Evolutionary conservation across 345 rosid genomes (phyloP), one percentile per base, ranked within the genome.

Genomic region (Rhizophora mangle): DNA sequence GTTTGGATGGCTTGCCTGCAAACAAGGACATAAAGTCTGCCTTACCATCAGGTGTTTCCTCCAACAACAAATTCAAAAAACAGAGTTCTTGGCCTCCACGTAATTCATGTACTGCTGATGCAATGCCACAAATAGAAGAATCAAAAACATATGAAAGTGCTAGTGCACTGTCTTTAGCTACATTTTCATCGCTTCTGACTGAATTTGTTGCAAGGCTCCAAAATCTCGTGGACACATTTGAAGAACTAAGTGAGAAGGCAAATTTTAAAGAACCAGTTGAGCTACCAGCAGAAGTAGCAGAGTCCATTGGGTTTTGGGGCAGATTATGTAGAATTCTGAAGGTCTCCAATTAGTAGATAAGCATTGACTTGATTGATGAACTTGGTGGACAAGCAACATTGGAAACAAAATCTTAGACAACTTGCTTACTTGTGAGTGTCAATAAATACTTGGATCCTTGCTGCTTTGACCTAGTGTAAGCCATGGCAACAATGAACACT

Each of bases 201-300:
- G 98, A 93, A 74, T 91, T 91, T 22, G 95, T 94, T 8, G 97
- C 98, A 49, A 80, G 97, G 85, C 82, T 91, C 60, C 85, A 89
- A 67, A 84, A 89, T 46, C 80, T 94, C 18, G 96, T 89, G 0
- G 79, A 88, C 30, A 43, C 91, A 0, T 94, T 94, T 60, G 71
- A 85, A 69, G 97, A 88, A 68, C 71, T 91, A 70, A 85, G 98
- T 59, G 63, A 74, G 72, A 83, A 75, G 62, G 98, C 96, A 3
- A 83, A 84, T 8, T 94, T 87, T 55, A 89, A 82, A 71, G 97
- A 91, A 46, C 88, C 91, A 1, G 75, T 62, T 49, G 82, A 79
- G 70, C 73, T 56, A 24, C 72, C 71, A 0, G 70, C 63, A 0
- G 71, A 20, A 62, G 52, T 0, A 43, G 37, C 60, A 26, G 83